These are phyloP conservation scores for Ceratobasidium sp. DNA, from an alignment of 1,284 basidiomycete genomes.

Conservation along the genomic window DNA sequence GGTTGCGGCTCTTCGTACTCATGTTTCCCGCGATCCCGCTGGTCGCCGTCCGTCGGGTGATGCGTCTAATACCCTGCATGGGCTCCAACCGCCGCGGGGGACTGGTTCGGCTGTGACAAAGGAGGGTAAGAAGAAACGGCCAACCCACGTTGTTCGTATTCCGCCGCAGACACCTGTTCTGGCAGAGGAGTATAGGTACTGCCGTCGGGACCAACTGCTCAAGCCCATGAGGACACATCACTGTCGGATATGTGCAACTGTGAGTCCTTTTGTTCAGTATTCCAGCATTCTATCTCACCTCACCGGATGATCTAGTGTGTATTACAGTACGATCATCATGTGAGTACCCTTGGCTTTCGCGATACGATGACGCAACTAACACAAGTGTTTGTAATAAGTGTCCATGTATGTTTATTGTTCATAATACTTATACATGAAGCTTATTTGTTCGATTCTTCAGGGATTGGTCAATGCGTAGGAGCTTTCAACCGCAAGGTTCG, in stretches of 20 bases:
- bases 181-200: constrained; percentile 71
- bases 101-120: background rate
- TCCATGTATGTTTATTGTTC: constrained; percentile 65
- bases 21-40: constrained; percentile 53
- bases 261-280: constrained; percentile 60
- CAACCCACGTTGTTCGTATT: constrained; percentile 14
- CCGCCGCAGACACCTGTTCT: constrained; percentile 61
- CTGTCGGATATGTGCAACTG: constrained; percentile 78
- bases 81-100: background rate
- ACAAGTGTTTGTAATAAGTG: constrained; percentile 57
- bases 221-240: constrained; percentile 82
- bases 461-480: constrained; percentile 88
- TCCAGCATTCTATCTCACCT: no score
- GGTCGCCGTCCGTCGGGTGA: constrained; percentile 30
- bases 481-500: constrained; percentile 80
- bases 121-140: background rate
- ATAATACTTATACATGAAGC: background rate
- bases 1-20: background rate
- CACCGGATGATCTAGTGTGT: constrained; percentile 73
- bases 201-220: constrained; percentile 67
- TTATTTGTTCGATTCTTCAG: constrained; percentile 53
- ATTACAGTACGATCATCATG: constrained; percentile 80
- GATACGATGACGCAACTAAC: background rate
- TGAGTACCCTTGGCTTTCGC: constrained; percentile 41
- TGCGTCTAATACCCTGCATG: constrained; percentile 27